Evolutionary conservation across 768 basidiomycete species (phyloP), one percentile per base, ranked within the genome.

Genomic region (Tricholoma furcatifolium): DNA sequence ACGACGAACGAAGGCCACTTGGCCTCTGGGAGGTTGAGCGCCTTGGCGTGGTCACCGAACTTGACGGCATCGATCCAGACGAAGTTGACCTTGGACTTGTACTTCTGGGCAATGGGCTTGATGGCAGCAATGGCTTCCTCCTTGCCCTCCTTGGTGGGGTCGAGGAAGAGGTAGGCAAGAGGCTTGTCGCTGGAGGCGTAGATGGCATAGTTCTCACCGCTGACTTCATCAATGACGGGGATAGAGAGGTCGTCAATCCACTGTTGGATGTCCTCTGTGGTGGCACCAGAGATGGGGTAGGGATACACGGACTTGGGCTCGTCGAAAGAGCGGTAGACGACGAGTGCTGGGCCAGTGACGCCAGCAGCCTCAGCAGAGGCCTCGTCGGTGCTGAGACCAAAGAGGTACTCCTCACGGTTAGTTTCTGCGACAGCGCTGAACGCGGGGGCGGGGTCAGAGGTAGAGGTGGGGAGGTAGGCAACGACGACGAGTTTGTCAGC

Each of bases 61-160:
- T 94, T 93, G 74, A 88, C 74, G 20, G 93, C 94, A 69, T 99
- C 97, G 62, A 99, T 98, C 86, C 87, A 96, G 56, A 98, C 96
- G 69, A 98, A 97, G 85, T 97, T 97, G 67, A 98, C 65, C 73
- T 91, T 86, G 62, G 84, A 80, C 73, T 91, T 93, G 78, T 82
- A 83, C 65, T 85, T 82, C 47, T 83, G 74, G 6, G 97, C 97
- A 47, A 96, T 69, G 8, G 92, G 85, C 60, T 77, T 83, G 60
- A 98, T 66, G 36, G 77, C 70, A 21, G 84, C 83, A 57, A 96
- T 80, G 44, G 85, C 69, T 27, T 76, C 74, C 12, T 90, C 79
- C 60, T 81, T 85, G 54, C 78, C 76, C 58, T 83, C 81, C 54
- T 81, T 78, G 40, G 80, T 69, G 27, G 95, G 88, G 69, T 98